A percentile compares a stretch with the other conserved stretches of the same genome.
phyloP scores from a whole-genome alignment of 371 early-diverging fungal species.

The Sporodiniella umbellata region DNA sequence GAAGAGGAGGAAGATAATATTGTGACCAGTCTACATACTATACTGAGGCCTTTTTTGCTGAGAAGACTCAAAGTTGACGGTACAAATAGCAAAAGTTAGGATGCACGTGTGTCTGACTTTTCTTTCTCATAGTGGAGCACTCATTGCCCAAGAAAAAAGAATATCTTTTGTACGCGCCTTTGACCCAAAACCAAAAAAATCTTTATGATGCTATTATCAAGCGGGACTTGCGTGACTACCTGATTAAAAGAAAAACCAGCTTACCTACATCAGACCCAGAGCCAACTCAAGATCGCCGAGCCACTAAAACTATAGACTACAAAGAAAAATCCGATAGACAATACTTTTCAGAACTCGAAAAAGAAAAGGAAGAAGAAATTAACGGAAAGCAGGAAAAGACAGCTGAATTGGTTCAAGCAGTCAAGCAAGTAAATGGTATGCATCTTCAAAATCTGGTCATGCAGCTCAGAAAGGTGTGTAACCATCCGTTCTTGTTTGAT shows the following conservation, averaged over 20 bases:
- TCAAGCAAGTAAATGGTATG: slow-evolving; percentile 51
- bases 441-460: slow-evolving; percentile 82
- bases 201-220: slow-evolving; percentile 81
- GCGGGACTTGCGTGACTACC: slow-evolving; percentile 69
- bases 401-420: slow-evolving; percentile 8
- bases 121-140: slow-evolving; percentile 72
- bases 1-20: slow-evolving; percentile 71
- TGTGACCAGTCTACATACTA: slow-evolving; percentile 81
- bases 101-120: background rate
- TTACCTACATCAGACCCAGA: slow-evolving; percentile 24
- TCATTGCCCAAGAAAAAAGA: slow-evolving; percentile 90
- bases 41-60: slow-evolving; percentile 93
- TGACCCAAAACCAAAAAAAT: slow-evolving; percentile 78
- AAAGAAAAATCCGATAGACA: slow-evolving; percentile 42
- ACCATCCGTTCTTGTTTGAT: slow-evolving; percentile 93
- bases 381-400: background rate
- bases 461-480: slow-evolving; percentile 95
- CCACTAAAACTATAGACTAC: slow-evolving; percentile 33
- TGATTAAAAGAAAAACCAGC: slow-evolving; percentile 52
- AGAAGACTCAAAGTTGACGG: slow-evolving; percentile 95
- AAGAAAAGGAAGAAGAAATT: slow-evolving; percentile 19
- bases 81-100: slow-evolving; percentile 15
- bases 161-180: slow-evolving; percentile 81
- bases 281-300: slow-evolving; percentile 1
- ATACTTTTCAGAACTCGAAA: slow-evolving; percentile 46